A percentile compares a stretch with the other conserved stretches of the same genome.
These are phyloP conservation scores for Saccharomycopsis fibuligera DNA, from an alignment of 805 yeast species.

Conservation along the genomic window DNA sequence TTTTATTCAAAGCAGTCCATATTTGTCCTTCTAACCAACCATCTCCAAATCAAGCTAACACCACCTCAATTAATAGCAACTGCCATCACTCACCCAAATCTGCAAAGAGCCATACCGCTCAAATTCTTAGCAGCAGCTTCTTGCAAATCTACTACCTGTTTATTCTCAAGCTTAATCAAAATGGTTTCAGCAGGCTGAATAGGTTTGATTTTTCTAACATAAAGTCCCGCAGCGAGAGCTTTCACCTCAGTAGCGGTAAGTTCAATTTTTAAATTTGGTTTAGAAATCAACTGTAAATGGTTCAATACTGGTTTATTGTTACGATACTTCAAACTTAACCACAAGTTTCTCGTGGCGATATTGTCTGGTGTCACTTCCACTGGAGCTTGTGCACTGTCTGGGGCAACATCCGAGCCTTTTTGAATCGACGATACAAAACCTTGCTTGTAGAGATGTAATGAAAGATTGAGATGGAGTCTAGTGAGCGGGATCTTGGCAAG, in stretches of 20 bases:
- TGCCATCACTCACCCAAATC: constrained; percentile 46
- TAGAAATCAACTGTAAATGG: constrained; percentile 66
- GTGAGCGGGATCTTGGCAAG: constrained; percentile 79
- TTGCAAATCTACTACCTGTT: constrained; percentile 62
- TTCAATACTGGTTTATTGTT: constrained; percentile 71
- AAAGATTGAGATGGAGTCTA: constrained; percentile 74
- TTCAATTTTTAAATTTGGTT: constrained; percentile 73
- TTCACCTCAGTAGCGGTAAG: constrained; percentile 59
- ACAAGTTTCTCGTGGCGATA: constrained; percentile 75
- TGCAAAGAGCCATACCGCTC: constrained; percentile 76
- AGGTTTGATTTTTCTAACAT: constrained; percentile 71
- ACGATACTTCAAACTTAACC: constrained; percentile 89
- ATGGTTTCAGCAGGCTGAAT: constrained; percentile 85
- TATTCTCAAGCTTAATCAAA: constrained; percentile 47
- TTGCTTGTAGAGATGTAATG: constrained; percentile 79
- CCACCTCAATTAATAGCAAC: too few relatives aligned
- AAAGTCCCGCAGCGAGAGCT: constrained; percentile 68
- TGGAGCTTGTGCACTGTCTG: constrained; percentile 55
- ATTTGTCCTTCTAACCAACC: too few relatives aligned
- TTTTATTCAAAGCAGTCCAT: too few relatives aligned
- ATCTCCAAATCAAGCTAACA: too few relatives aligned
- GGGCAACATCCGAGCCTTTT: constrained; percentile 79
- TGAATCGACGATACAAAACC: constrained; percentile 83
- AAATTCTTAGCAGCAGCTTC: constrained; percentile 75
- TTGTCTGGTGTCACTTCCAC: constrained; percentile 82